Evolutionary conservation across 768 basidiomycete genomes (phyloP).

Genomic region (Kwoniella pini): DNA sequence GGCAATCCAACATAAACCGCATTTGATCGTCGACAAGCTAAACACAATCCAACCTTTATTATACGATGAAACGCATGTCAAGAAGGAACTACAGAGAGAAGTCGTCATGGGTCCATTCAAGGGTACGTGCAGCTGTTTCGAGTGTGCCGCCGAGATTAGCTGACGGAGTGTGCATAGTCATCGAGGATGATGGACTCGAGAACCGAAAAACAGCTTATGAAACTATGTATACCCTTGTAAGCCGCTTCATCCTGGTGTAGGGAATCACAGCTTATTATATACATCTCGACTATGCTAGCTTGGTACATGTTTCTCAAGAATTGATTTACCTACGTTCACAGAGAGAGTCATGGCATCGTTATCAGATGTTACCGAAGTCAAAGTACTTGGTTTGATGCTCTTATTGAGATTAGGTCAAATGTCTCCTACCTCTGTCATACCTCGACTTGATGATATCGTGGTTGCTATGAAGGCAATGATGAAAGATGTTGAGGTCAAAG

Average conservation of each 20-base stretch:
- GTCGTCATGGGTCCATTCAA: conserved; percentile 52
- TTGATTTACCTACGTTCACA: conserved; percentile 85
- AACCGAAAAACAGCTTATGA: conserved; percentile 97
- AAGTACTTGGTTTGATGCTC: conserved; percentile 94
- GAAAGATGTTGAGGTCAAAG: conserved; percentile 78
- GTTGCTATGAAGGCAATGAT: conserved; percentile 82
- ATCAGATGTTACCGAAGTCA: conserved; percentile 92
- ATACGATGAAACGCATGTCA: conserved; percentile 81
- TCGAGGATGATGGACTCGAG: conserved; percentile 94
- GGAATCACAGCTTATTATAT: background rate
- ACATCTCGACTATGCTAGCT: conserved; percentile 23
- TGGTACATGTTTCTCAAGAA: conserved; percentile 75
- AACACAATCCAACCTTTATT: conserved; percentile 72
- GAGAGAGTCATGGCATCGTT: conserved; percentile 77
- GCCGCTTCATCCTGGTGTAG: background rate
- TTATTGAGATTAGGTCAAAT: conserved; percentile 85
- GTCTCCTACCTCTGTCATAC: conserved; percentile 71
- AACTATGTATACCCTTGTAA: conserved; percentile 64
- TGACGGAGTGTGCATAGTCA: conserved; percentile 53
- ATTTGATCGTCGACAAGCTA: conserved; percentile 85
- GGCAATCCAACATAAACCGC: conserved; percentile 89
- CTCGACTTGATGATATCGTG: conserved; percentile 56
- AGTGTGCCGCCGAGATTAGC: background rate
- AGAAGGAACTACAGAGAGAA: conserved; percentile 57
- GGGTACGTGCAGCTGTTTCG: conserved; percentile 29